Evolutionary conservation across 164 flowering plant species (phyloP), one percentile per base, ranked within the genome.

Genomic region (Piper betle): DNA sequence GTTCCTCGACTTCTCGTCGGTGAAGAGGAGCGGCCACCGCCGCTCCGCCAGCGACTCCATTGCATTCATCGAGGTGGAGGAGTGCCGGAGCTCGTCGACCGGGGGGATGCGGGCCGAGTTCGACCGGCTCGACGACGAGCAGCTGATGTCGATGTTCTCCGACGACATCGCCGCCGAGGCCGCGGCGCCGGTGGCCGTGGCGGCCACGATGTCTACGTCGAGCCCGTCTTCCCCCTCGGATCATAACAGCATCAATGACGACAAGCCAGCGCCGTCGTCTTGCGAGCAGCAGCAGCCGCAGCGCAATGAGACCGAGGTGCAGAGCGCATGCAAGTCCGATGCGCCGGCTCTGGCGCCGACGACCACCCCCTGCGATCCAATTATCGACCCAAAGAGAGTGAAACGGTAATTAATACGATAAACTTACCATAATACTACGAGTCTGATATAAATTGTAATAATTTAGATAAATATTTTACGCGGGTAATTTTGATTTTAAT

Each of bases 1-100:
- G 61, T 90, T 90, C 77, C 83, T 85, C 61, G 91, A 86, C 73
- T 90, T 90, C 79, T 80, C 97, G 33, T 73, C 91, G 33, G 61
- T 75, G 7, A 43, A 79, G 16, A 80, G 88, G 2, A 76, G 77
- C 19, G 50, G 73, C 38, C 86, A 82, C 71, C 78, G 90, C 59
- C 66, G 91, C 19, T 76, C 88, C 5, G 70, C 62, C 4, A 85
- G 89, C 64, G 90, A 88, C 73, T 80, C 88, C 16, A 64, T 85
- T 18, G 74, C 91, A 19, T 86, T 84, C 76, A 75, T 81, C 3
- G 86, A 85, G 52, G 56, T 52, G 5, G 79, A 75, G 1, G 76
- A 76, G 48, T 62, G 76, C 57, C 54, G 68, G 6, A 60, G 63
- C 54, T 57, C 65, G 6, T 12, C 60, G 2, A 18, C 71, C 16